Percentiles rank a stretch among this genome's conserved stretches.
These are phyloP conservation scores for Neurospora terricola DNA, from an alignment of 495 filamentous ascomycete species.

Conservation along the genomic window DNA sequence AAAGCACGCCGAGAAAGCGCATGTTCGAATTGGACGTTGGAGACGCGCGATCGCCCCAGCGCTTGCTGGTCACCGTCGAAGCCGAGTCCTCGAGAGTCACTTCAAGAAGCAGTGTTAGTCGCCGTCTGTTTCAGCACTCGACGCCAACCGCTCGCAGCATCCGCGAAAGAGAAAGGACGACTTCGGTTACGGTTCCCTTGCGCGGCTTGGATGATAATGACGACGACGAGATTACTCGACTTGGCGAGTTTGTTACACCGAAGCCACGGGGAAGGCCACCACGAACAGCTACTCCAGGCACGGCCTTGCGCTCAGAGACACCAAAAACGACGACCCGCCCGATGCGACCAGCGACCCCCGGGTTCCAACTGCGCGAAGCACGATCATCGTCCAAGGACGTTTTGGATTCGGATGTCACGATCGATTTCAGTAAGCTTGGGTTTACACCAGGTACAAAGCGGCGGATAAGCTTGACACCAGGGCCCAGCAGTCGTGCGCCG, in stretches of 20 bases:
- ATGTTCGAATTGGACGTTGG: conserved; percentile 46
- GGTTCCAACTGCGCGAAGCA: neutral
- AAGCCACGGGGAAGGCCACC: conserved; percentile 26
- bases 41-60: conserved; percentile 36
- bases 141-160: conserved; percentile 14
- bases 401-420: conserved; percentile 10
- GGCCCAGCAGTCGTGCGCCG: conserved; percentile 5
- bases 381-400: conserved; percentile 10
- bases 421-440: neutral
- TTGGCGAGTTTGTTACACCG: conserved; percentile 23
- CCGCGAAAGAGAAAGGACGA: conserved; percentile 21
- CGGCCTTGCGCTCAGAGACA: neutral
- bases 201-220: conserved; percentile 37
- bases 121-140: conserved; percentile 30
- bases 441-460: conserved; percentile 1
- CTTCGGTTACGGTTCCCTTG: conserved; percentile 38
- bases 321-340: conserved; percentile 18
- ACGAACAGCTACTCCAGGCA: conserved; percentile 27
- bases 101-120: conserved; percentile 19
- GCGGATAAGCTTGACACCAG: conserved; percentile 11
- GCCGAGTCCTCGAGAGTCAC: conserved; percentile 26
- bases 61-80: conserved; percentile 44
- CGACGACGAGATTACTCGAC: conserved; percentile 14
- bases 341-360: conserved; percentile 36
- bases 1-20: conserved; percentile 39